A percentile compares a stretch with the other conserved stretches of the same genome.
phyloP scores from a whole-genome alignment of 2,329 filamentous ascomycete genomes.

The Chaetomium sp. region DNA sequence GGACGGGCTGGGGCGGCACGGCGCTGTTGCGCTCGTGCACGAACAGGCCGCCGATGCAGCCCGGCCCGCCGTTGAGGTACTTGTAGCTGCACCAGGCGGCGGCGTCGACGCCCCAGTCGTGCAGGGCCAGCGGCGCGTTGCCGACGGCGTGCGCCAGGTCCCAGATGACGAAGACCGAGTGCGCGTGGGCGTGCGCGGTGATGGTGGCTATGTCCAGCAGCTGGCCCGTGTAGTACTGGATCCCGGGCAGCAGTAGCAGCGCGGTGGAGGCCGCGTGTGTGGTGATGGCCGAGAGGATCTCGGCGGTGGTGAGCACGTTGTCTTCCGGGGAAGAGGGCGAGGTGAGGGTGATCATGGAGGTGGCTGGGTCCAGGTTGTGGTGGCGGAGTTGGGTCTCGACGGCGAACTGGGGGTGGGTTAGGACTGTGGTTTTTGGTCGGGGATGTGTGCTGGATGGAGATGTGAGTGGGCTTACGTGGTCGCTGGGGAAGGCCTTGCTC shows the following conservation, averaged over 20 bases:
- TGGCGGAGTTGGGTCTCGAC: conserved; percentile 73
- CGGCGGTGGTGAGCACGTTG: conserved; percentile 61
- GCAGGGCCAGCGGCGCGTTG: conserved; percentile 71
- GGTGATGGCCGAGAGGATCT: conserved; percentile 69
- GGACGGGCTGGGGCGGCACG: conserved; percentile 36
- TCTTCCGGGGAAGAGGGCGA: conserved; percentile 51
- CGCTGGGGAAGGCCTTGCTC: conserved; percentile 78
- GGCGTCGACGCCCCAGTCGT: conserved; percentile 77
- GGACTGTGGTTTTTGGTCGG: conserved; percentile 19
- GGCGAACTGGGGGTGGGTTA: conserved; percentile 60
- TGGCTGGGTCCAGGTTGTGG: conserved; percentile 63
- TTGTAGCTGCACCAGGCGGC: conserved; percentile 85
- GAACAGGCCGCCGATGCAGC: conserved; percentile 72
- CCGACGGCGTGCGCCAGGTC: conserved; percentile 79
- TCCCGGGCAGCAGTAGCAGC: conserved; percentile 72
- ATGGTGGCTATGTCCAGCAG: conserved; percentile 74
- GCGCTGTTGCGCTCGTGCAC: conserved; percentile 67
- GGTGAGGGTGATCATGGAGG: conserved; percentile 70
- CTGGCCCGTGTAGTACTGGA: conserved; percentile 82
- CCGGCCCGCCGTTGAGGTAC: conserved; percentile 77
- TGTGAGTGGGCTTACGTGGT: conserved; percentile 62
- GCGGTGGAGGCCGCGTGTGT: conserved; percentile 66
- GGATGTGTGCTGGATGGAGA: not conserved
- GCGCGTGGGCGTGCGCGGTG: conserved; percentile 67
- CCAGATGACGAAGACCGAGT: conserved; percentile 73